Percentiles rank a stretch among this genome's conserved stretches.
These are phyloP conservation scores for Hericium coralloides DNA, from an alignment of 768 basidiomycete species.

Conservation along the genomic window DNA sequence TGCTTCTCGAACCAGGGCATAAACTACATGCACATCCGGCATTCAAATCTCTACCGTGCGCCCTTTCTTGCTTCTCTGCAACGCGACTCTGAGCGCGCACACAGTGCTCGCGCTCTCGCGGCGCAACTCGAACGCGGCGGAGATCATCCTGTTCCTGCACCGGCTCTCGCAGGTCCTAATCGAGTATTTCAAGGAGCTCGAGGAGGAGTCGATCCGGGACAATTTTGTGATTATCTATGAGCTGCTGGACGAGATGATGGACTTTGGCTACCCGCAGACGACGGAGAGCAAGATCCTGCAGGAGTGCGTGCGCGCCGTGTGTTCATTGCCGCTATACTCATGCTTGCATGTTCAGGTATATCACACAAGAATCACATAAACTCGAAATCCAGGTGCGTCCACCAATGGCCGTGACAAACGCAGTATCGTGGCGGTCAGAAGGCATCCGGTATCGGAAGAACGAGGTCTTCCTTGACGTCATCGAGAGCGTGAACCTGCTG, in stretches of 20 bases:
- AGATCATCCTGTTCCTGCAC: conserved; percentile 94
- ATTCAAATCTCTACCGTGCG: conserved; percentile 94
- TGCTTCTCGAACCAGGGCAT: conserved; percentile 93
- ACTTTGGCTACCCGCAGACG: conserved; percentile 98
- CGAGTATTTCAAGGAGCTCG: conserved; percentile 99
- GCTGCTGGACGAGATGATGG: conserved; percentile 99
- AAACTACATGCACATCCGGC: conserved; percentile 98
- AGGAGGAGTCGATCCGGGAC: conserved; percentile 97
- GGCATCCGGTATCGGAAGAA: conserved; percentile 98
- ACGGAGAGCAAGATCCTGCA: conserved; percentile 99
- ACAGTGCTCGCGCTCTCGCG: conserved; percentile 93
- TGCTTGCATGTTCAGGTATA: conserved; percentile 51
- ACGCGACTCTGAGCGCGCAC: neutral
- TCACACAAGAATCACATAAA: conserved; percentile 97
- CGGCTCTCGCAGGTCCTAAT: conserved; percentile 86
- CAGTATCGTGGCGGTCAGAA: conserved; percentile 97
- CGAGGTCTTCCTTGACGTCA: conserved; percentile 97
- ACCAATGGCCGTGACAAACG: conserved; percentile 96
- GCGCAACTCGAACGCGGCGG: conserved; percentile 91
- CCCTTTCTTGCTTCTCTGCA: conserved; percentile 9
- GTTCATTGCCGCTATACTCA: neutral
- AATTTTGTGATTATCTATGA: conserved; percentile 99
- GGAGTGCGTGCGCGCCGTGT: conserved; percentile 41
- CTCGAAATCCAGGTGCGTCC: conserved; percentile 80
- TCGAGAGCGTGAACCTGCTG: conserved; percentile 94